These are phyloP conservation scores for Chytriomyces sp. DNA, from an alignment of 192 early-diverging fungal species.

Conservation along the genomic window DNA sequence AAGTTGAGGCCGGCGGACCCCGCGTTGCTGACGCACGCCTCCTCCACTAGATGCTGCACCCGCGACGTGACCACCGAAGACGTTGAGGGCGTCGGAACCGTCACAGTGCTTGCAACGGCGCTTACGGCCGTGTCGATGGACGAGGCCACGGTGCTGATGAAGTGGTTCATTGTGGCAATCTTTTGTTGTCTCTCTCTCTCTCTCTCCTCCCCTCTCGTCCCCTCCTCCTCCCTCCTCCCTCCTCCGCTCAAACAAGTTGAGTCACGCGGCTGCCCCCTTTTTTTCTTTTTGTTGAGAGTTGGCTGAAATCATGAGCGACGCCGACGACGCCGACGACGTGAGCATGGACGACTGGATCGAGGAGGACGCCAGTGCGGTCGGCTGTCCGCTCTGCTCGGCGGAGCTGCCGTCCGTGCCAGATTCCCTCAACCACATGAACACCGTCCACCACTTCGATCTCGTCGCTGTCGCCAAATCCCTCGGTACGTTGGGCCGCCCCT, in stretches of 20 bases:
- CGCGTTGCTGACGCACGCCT: neutral
- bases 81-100: neutral
- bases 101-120: neutral
- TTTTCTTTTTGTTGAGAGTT: neutral
- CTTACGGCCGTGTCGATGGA: neutral
- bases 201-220: no score
- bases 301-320: neutral
- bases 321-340: constrained; percentile 8
- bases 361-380: neutral
- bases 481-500: neutral
- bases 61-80: constrained; percentile 3
- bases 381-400: constrained; percentile 1
- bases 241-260: no score
- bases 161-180: constrained; percentile 3
- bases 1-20: neutral
- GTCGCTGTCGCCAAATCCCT: constrained; percentile 36
- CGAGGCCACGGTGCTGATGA: constrained; percentile 2
- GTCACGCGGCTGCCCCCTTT: no score
- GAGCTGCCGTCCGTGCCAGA: constrained; percentile 12
- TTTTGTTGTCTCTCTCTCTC: constrained; percentile 18
- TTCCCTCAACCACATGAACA: constrained; percentile 71
- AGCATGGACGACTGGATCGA: constrained; percentile 29
- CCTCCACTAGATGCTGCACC: constrained; percentile 8
- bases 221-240: no score
- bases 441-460: constrained; percentile 79